phyloP scores from a whole-genome alignment of 768 basidiomycete species.

The Chalciporus piperatus region DNA sequence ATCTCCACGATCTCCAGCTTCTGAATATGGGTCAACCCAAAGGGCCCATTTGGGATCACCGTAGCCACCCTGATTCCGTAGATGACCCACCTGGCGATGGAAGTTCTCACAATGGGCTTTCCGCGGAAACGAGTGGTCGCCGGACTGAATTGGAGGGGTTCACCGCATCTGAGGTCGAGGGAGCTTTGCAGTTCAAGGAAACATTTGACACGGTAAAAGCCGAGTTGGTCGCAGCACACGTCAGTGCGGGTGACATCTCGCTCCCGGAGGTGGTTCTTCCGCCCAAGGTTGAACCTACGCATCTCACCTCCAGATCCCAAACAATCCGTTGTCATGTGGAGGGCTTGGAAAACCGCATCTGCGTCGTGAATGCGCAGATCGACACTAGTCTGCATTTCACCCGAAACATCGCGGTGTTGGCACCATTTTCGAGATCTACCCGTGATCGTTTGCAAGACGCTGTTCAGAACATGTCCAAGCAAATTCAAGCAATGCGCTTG shows the following conservation, averaged over 20 bases:
- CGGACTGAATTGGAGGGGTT: constrained; percentile 26
- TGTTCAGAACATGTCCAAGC: constrained; percentile 60
- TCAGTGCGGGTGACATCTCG: constrained; percentile 29
- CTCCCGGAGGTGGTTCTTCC: constrained; percentile 12
- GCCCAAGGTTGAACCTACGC: constrained; percentile 23
- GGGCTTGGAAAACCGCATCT: constrained; percentile 61
- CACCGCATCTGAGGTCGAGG: constrained; percentile 54
- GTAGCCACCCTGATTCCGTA: constrained; percentile 38
- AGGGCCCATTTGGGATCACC: constrained; percentile 41
- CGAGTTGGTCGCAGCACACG: constrained; percentile 60
- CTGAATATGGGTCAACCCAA: constrained; percentile 23
- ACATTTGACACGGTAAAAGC: constrained; percentile 88
- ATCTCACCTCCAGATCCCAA: constrained; percentile 47
- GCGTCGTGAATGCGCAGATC: constrained; percentile 53
- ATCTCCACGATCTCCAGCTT: constrained; percentile 67
- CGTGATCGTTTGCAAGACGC: constrained; percentile 68
- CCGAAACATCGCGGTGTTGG: constrained; percentile 79
- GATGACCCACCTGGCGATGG: constrained; percentile 28
- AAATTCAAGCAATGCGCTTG: constrained; percentile 64
- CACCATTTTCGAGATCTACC: constrained; percentile 84
- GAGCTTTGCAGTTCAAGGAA: constrained; percentile 68
- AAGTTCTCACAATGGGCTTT: constrained; percentile 24
- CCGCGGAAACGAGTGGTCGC: constrained; percentile 30
- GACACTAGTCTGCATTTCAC: constrained; percentile 68
- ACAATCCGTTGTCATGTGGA: constrained; percentile 59